phyloP scores from a whole-genome alignment of 2,329 filamentous ascomycete species.

The Cytospora leucostoma region DNA sequence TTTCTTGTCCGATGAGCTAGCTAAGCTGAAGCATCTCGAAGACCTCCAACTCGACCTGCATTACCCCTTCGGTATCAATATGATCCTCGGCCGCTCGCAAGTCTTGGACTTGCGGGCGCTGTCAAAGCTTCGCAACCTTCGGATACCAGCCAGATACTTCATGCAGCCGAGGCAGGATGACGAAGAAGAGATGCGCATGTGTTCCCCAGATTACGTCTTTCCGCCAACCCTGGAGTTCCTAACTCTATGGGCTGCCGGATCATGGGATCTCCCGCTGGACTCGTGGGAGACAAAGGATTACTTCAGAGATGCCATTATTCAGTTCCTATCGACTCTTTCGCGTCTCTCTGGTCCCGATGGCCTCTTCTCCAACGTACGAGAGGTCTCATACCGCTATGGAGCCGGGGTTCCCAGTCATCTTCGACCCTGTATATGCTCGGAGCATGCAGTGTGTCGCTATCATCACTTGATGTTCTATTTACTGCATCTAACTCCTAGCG shows the following conservation, averaged over 20 bases:
- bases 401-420: no score
- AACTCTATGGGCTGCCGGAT: not conserved
- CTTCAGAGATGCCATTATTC: not conserved
- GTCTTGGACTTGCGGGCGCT: not conserved
- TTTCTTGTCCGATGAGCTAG: not conserved
- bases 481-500: no score
- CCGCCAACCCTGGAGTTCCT: not conserved
- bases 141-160: not conserved
- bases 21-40: not conserved
- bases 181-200: not conserved
- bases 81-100: not conserved
- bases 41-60: not conserved
- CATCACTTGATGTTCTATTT: no score
- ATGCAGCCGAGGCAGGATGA: not conserved
- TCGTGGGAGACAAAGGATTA: not conserved
- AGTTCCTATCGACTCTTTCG: not conserved
- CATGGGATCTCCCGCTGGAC: not conserved
- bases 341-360: not conserved
- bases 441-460: no score
- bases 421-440: no score
- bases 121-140: not conserved
- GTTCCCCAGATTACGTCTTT: not conserved
- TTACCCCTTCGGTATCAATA: not conserved
- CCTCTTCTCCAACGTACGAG: not conserved
- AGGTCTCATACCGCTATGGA: not conserved